phyloP scores from a whole-genome alignment of 139 green algal genomes.

The Astrephomene gubernaculifera region DNA sequence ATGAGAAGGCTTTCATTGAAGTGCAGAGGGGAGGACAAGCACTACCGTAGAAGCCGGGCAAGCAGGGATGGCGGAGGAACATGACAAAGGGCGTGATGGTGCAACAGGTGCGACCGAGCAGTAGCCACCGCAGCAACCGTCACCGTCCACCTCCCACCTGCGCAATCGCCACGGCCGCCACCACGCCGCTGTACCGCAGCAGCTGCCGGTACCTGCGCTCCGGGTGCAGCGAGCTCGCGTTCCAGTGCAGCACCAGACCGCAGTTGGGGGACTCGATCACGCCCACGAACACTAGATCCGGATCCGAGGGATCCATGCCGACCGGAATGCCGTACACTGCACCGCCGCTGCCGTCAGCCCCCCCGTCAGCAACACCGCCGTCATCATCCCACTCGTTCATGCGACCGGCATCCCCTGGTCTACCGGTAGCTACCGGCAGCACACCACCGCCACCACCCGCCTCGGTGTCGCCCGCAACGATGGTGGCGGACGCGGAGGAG shows the following conservation, averaged over 20 bases:
- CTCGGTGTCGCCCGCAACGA: neutral
- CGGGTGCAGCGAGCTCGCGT: constrained; percentile 65
- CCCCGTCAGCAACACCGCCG: neutral
- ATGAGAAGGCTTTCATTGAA: too few species aligned
- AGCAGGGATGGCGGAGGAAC: too few species aligned
- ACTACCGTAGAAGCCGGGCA: too few species aligned
- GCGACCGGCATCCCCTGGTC: too few species aligned
- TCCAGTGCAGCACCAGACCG: constrained; percentile 64
- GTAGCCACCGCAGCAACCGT: too few species aligned
- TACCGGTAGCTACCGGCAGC: too few species aligned
- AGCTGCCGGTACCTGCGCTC: constrained; percentile 82
- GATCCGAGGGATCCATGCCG: constrained; percentile 18
- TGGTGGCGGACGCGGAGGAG: neutral
- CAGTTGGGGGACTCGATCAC: constrained; percentile 66
- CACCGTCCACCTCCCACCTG: too few species aligned
- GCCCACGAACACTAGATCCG: constrained; percentile 62
- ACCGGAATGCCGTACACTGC: neutral
- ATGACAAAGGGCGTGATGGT: too few species aligned
- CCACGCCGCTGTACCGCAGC: constrained; percentile 82
- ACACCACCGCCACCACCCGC: too few species aligned
- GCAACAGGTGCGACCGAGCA: too few species aligned
- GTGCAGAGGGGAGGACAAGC: too few species aligned
- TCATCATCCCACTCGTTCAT: too few species aligned
- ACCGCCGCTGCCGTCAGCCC: neutral
- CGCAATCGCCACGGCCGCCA: constrained; percentile 67